phyloP scores from a whole-genome alignment of 495 filamentous ascomycete species.

The Xylaria venustula region DNA sequence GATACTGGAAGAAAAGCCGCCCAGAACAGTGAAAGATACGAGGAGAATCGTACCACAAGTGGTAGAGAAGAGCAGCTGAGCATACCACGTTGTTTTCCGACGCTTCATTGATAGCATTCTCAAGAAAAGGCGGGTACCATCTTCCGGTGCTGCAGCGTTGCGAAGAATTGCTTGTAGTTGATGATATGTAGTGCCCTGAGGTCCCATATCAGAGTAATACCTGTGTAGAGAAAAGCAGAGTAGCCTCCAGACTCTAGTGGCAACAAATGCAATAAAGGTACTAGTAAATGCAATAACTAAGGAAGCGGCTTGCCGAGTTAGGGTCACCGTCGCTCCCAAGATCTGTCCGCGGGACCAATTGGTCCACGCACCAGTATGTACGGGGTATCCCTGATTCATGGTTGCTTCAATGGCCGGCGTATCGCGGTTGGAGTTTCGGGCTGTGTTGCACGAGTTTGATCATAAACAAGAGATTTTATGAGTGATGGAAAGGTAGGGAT shows the following conservation, averaged over 20 bases:
- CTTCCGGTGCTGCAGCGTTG: background rate
- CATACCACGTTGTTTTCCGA: background rate
- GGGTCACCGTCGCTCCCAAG: background rate
- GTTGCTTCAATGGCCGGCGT: background rate
- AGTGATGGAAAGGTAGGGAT: too few species aligned
- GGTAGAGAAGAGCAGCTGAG: background rate
- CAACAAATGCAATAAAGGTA: slow-evolving; percentile 8
- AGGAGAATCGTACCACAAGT: background rate
- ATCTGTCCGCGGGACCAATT: slow-evolving; percentile 4
- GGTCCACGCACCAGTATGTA: background rate
- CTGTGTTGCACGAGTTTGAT: too few species aligned
- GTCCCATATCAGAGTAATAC: background rate
- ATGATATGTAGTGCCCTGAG: background rate
- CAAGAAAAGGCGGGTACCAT: background rate
- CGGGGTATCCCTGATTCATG: background rate
- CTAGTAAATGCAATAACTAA: slow-evolving; percentile 1
- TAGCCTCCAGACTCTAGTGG: slow-evolving; percentile 9
- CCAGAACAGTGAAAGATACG: background rate
- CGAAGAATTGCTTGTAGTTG: background rate
- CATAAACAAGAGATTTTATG: too few species aligned
- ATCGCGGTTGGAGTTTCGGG: too few species aligned
- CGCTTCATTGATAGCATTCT: background rate
- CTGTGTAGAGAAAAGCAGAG: slow-evolving; percentile 11
- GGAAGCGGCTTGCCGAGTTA: background rate
- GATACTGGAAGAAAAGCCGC: background rate